phyloP scores from a whole-genome alignment of 495 filamentous ascomycete species.

The Daldinia bambusicola region DNA sequence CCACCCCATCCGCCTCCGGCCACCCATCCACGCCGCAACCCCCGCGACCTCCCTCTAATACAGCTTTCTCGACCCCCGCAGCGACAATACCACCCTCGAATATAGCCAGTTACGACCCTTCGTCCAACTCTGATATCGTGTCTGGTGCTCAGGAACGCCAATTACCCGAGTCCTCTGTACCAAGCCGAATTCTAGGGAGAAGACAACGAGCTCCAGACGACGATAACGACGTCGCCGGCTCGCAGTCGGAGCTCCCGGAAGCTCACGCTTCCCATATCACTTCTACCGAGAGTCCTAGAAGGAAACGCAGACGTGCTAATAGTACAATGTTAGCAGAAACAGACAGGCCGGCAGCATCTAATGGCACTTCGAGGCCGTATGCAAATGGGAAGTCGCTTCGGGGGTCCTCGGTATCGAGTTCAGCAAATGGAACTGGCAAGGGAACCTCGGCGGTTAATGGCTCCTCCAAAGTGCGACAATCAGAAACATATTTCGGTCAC shows the following conservation, averaged over 20 bases:
- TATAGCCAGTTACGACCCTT: slow-evolving; percentile 25
- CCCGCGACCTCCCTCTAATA: slow-evolving; percentile 52
- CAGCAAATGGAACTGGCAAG: slow-evolving; percentile 54
- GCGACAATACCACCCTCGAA: slow-evolving; percentile 33
- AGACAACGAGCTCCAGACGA: slow-evolving; percentile 40
- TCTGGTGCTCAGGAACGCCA: slow-evolving; percentile 26
- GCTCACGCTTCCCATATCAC: slow-evolving; percentile 24
- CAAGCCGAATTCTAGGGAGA: slow-evolving; percentile 41
- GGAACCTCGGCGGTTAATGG: slow-evolving; percentile 51
- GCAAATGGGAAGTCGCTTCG: slow-evolving; percentile 44
- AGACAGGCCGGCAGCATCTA: slow-evolving; percentile 38
- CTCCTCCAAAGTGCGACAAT: slow-evolving; percentile 43
- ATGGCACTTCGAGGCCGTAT: slow-evolving; percentile 44
- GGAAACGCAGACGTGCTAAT: slow-evolving; percentile 43
- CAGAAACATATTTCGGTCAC: slow-evolving; percentile 72
- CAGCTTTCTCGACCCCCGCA: slow-evolving; percentile 50
- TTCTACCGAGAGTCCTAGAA: slow-evolving; percentile 29
- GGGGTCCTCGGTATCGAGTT: slow-evolving; percentile 24
- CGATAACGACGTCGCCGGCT: slow-evolving; percentile 33
- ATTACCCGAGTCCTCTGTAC: slow-evolving; percentile 30
- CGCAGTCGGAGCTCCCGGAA: slow-evolving; percentile 37
- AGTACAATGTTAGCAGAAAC: slow-evolving; percentile 46
- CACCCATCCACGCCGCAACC: slow-evolving; percentile 56
- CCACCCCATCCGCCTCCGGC: slow-evolving; percentile 55
- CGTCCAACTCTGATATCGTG: slow-evolving; percentile 31